Evolutionary conservation across 176 grass and related monocot genomes (phyloP).

Genomic region (Stipa capillata): DNA sequence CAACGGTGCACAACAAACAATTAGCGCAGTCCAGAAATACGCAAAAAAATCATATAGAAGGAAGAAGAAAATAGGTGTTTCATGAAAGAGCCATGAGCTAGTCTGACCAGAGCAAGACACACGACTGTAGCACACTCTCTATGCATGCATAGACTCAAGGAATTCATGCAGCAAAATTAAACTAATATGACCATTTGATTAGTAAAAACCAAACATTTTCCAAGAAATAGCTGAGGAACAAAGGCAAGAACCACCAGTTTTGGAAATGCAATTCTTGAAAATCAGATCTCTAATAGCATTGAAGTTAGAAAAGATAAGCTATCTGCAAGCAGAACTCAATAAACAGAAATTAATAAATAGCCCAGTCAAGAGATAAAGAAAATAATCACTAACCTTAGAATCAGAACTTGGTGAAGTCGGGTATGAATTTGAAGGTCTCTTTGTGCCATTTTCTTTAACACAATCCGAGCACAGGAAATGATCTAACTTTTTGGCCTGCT

Average conservation of each 20-base stretch:
- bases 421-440: conserved; percentile 54
- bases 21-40: neutral
- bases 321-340: conserved; percentile 8
- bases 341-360: neutral
- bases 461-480: conserved; percentile 68
- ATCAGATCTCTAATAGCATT: neutral
- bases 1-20: neutral
- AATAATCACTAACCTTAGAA: conserved; percentile 42
- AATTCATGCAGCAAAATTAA: conserved; percentile 1
- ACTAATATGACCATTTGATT: neutral
- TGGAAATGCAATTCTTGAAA: neutral
- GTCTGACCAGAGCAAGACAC: neutral
- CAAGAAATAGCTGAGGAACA: neutral
- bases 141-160: neutral
- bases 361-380: neutral
- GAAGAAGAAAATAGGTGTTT: neutral
- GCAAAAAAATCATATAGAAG: neutral
- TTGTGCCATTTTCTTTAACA: conserved; percentile 62
- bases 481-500: conserved; percentile 85
- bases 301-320: neutral
- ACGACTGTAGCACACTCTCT: neutral
- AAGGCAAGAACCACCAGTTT: conserved; percentile 4
- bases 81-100: neutral
- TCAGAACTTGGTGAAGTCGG: conserved; percentile 44
- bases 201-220: neutral